Percentiles rank a stretch among this genome's conserved stretches.
Conservation (phyloP, 129 eudicot species). For the Silybum marianum region DNA sequence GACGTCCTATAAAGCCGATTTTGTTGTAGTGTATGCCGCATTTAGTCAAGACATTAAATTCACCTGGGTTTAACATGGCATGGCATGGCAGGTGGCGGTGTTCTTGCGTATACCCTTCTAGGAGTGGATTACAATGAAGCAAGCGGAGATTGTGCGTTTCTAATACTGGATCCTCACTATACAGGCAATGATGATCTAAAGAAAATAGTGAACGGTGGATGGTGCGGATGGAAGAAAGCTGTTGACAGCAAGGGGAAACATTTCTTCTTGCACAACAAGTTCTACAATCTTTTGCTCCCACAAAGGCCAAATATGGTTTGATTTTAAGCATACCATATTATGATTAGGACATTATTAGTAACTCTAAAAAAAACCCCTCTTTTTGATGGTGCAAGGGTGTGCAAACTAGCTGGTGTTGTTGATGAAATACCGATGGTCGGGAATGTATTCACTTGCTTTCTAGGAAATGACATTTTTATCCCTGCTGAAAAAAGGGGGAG, state of each 20-base stretch:
- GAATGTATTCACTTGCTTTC: not conserved
- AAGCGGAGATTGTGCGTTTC: constrained; percentile 94
- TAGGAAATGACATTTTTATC: not conserved
- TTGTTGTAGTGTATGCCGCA: not conserved
- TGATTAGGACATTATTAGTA: not conserved
- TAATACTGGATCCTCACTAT: constrained; percentile 95
- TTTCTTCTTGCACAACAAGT: constrained; percentile 84
- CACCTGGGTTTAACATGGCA: constrained; percentile 15
- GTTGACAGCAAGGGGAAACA: constrained; percentile 89
- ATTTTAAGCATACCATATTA: constrained; percentile 23
- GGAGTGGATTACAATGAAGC: constrained; percentile 91
- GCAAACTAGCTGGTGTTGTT: not conserved
- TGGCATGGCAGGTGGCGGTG: constrained; percentile 90
- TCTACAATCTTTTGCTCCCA: constrained; percentile 91
- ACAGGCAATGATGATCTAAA: constrained; percentile 84
- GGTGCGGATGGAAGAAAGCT: constrained; percentile 99
- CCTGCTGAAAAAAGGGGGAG: not conserved
- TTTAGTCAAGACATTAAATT: not conserved
- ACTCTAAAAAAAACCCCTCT: not conserved
- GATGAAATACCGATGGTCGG: constrained; percentile 3
- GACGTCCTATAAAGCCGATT: not conserved
- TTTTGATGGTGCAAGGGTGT: not conserved
- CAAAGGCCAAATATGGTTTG: constrained; percentile 93
- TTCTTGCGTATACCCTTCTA: constrained; percentile 89
- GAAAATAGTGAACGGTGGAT: constrained; percentile 90